phyloP scores from a whole-genome alignment of 177 flowering plant genomes.

The Vitis hybrid region DNA sequence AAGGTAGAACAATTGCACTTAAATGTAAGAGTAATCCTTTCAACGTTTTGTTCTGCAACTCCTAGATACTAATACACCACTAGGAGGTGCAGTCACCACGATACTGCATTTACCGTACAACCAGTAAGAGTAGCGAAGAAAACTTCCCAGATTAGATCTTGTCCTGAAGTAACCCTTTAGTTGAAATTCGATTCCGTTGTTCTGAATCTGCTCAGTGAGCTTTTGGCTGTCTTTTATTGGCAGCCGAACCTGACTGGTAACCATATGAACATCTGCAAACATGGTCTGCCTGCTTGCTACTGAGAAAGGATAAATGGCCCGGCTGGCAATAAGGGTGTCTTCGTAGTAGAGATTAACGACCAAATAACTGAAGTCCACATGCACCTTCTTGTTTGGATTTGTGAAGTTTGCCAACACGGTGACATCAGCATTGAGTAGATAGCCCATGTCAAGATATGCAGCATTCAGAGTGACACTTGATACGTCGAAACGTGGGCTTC shows the following conservation, averaged over 20 bases:
- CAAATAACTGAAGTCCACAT: slow-evolving; percentile 57
- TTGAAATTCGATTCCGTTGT: slow-evolving; percentile 38
- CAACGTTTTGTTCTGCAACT: slow-evolving; percentile 65
- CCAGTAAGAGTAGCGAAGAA: slow-evolving; percentile 65
- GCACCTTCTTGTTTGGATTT: slow-evolving; percentile 77
- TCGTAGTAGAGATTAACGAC: slow-evolving; percentile 56
- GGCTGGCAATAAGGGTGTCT: slow-evolving; percentile 53
- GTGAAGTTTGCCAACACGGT: slow-evolving; percentile 76
- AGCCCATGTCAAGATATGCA: slow-evolving; percentile 78
- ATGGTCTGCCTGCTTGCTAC: slow-evolving; percentile 26
- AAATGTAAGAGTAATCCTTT: neutral
- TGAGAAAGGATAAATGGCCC: slow-evolving; percentile 53
- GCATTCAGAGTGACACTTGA: slow-evolving; percentile 64
- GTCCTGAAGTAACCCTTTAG: slow-evolving; percentile 60
- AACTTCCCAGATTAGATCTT: slow-evolving; percentile 50
- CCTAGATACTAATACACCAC: slow-evolving; percentile 47
- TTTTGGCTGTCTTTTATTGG: slow-evolving; percentile 24
- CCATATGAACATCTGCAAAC: slow-evolving; percentile 51
- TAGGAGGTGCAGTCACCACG: slow-evolving; percentile 55
- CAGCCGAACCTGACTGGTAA: slow-evolving; percentile 66
- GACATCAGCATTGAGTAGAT: slow-evolving; percentile 73
- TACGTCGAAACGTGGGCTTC: slow-evolving; percentile 63
- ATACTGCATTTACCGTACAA: slow-evolving; percentile 51
- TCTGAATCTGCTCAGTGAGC: slow-evolving; percentile 42
- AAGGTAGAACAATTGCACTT: too few species aligned